These are phyloP conservation scores for Huiozyma naganishii DNA, from an alignment of 805 yeast species.

Conservation along the genomic window DNA sequence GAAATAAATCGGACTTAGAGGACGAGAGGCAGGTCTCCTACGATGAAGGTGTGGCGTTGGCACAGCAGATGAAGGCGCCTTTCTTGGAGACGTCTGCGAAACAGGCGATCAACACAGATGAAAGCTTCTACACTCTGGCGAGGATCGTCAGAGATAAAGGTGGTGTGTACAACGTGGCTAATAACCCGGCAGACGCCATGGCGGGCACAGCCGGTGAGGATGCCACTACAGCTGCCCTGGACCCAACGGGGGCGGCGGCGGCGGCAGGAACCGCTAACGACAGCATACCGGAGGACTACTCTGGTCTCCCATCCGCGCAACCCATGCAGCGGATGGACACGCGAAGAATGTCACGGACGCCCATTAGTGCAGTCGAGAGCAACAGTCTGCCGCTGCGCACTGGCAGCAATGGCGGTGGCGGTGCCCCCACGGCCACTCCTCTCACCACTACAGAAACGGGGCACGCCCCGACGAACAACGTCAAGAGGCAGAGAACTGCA, in stretches of 20 bases:
- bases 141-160: slow-evolving; percentile 40
- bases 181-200: not conserved
- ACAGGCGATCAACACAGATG: slow-evolving; percentile 81
- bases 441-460: too few relatives aligned
- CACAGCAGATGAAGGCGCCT: slow-evolving; percentile 53
- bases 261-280: not conserved
- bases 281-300: not conserved
- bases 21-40: slow-evolving; percentile 62
- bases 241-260: not conserved
- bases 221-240: not conserved
- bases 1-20: slow-evolving; percentile 69
- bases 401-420: too few relatives aligned
- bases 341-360: not conserved
- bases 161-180: slow-evolving; percentile 19
- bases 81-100: slow-evolving; percentile 93
- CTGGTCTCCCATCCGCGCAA: not conserved
- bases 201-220: not conserved
- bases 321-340: not conserved
- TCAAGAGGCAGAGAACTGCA: too few relatives aligned
- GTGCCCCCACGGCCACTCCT: not conserved
- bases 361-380: slow-evolving; percentile 4
- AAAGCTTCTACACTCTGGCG: slow-evolving; percentile 62
- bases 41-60: slow-evolving; percentile 54
- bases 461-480: too few relatives aligned
- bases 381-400: not conserved